Base-by-base conservation (phyloP, 345 rosid species). In the Populus alba region DNA sequence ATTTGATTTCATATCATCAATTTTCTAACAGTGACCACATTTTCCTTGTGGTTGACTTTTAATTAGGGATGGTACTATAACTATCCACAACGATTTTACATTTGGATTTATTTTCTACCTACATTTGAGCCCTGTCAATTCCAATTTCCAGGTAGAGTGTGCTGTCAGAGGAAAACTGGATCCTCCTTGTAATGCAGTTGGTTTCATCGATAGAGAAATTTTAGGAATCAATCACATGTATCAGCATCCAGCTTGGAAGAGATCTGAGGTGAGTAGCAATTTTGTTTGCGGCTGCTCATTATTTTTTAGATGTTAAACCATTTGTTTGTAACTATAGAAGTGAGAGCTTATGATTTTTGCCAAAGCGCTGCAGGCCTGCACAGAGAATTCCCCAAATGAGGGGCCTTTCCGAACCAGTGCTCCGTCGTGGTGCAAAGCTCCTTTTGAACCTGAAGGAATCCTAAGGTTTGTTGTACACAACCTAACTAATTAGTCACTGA, bases 401-500 rank as follows among this genome's bases (percentile, higher is more conserved):
- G 92, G 97, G 70, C 82, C 90, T 67, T 68, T 95, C 3, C 81
- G 75, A 41, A 77, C 45, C 69, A 87, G 81, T 79, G 97, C 97
- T 83, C 93, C 98, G 18, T 83, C 96, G 11, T 93, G 98, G 99
- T 95, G 98, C 73, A 84, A 70, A 77, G 94, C 98, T 59, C 96
- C 99, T 39, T 93, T 93, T 71, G 99, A 93, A 83, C 99, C 99
- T 71, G 99, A 95, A 84, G 98, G 99, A 77, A 76, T 91, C 77
- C 76, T 94, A 71, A 94, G 98, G 98, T 93, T 65, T 75, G 71
- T 78, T 66, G 29, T 63, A 8, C 18, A 18, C 53, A 41, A 35
- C 75, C 33, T 67, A 47, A 13, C 13, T 72, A 6, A 59, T 23
- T 11, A 57, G 27, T 9, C 63, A 59, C 13, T 9, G 65, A 59